These are phyloP conservation scores for Beauveria pseudobassiana DNA, from an alignment of 2,329 filamentous ascomycete species.

Conservation along the genomic window DNA sequence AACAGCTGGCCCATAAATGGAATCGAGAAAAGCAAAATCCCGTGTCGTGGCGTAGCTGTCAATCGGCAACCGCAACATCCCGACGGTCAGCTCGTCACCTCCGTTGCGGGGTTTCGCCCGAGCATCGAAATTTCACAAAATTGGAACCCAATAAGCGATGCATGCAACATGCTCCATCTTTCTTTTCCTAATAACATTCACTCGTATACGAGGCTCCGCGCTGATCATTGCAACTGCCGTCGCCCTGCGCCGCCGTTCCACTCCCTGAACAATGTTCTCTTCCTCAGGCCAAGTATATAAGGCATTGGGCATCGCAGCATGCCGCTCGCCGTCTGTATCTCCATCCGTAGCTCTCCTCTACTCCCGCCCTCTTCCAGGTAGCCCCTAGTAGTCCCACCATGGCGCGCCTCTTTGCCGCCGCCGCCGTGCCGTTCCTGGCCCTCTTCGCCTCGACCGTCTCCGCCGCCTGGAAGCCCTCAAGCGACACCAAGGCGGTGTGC, in stretches of 20 bases:
- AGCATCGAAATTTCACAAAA: background rate
- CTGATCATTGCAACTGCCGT: background rate
- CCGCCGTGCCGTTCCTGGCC: background rate
- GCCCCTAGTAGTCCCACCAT: background rate
- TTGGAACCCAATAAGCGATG: too few relatives aligned
- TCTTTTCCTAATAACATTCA: background rate
- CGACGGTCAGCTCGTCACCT: background rate
- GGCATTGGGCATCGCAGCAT: too few relatives aligned
- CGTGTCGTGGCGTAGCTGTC: background rate
- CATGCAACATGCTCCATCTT: background rate
- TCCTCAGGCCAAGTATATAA: background rate
- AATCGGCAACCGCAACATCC: background rate
- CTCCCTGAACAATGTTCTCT: background rate
- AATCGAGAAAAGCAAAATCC: background rate
- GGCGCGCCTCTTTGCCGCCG: background rate
- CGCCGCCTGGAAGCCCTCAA: background rate
- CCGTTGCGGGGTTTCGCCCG: background rate
- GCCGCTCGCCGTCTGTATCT: too few relatives aligned
- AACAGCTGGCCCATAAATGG: background rate
- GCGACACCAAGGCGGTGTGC: slow-evolving; percentile 14
- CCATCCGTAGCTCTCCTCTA: background rate
- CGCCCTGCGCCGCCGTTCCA: background rate
- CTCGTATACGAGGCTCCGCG: background rate
- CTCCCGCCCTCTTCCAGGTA: background rate
- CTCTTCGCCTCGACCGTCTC: background rate